Conservation (phyloP, 192 early-diverging fungal species). For the Podila epicladia region DNA sequence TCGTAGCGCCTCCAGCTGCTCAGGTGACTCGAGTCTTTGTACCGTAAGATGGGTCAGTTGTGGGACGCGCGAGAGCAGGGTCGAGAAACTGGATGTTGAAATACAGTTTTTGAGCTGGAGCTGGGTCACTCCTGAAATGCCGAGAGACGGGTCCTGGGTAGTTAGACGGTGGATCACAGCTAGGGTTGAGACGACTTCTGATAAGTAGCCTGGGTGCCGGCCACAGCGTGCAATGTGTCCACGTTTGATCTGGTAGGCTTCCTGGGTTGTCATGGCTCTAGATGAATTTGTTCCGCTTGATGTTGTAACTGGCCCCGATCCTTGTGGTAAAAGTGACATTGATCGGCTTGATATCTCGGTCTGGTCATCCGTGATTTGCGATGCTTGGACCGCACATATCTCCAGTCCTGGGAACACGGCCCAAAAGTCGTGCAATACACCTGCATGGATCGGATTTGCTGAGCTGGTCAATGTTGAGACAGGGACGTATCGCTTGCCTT, state of each 20-base stretch:
- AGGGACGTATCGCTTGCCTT: background rate
- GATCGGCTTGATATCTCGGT: background rate
- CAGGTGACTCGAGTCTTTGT: background rate
- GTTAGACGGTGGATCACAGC: background rate
- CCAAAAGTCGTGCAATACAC: slow-evolving; percentile 4
- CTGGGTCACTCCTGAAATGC: background rate
- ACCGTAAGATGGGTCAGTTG: background rate
- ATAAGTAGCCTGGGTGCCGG: background rate
- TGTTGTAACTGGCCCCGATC: too few species aligned
- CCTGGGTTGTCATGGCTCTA: background rate
- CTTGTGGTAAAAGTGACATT: background rate
- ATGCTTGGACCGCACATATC: background rate
- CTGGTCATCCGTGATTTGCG: background rate
- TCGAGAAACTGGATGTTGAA: background rate
- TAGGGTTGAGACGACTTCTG: background rate
- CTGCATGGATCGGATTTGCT: background rate
- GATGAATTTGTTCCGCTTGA: background rate
- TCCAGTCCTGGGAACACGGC: background rate
- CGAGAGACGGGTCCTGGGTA: background rate
- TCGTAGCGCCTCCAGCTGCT: background rate
- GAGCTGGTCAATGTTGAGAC: background rate
- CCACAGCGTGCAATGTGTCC: slow-evolving; percentile 1
- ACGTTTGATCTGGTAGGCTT: background rate
- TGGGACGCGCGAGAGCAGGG: background rate
- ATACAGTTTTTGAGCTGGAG: background rate